Evolutionary conservation across 495 filamentous ascomycete genomes (phyloP).

Genomic region (Thermothielavioides terrestris): DNA sequence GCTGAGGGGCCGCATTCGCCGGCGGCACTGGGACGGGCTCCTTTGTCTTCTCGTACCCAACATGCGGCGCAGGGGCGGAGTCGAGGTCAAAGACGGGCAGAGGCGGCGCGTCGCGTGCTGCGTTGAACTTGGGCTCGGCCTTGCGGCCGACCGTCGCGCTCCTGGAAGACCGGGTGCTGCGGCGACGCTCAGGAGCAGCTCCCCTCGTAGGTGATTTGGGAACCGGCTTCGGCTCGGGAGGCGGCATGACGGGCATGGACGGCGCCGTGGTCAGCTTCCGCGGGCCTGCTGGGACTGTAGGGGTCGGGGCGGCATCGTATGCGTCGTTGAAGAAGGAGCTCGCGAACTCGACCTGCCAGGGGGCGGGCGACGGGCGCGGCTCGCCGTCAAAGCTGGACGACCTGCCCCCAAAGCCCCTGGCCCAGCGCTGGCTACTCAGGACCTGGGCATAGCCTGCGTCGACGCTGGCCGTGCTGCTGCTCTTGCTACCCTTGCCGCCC

Average conservation of each 20-base stretch:
- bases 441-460: conserved; percentile 54
- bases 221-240: conserved; percentile 28
- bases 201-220: conserved; percentile 20
- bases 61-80: conserved; percentile 44
- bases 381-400: conserved; percentile 74
- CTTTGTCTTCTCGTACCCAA: conserved; percentile 52
- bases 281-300: conserved; percentile 76
- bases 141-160: conserved; percentile 39
- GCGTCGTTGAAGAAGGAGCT: conserved; percentile 40
- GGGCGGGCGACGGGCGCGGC: conserved; percentile 17
- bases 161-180: conserved; percentile 56
- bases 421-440: conserved; percentile 48
- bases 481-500: conserved; percentile 63
- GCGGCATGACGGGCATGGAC: conserved; percentile 38
- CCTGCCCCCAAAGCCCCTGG: conserved; percentile 48
- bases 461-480: conserved; percentile 56
- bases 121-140: conserved; percentile 17
- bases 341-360: conserved; percentile 39
- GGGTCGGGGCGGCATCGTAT: conserved; percentile 81
- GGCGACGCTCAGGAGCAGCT: conserved; percentile 43
- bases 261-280: conserved; percentile 41
- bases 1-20: conserved; percentile 21
- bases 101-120: conserved; percentile 21
- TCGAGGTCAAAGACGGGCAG: conserved; percentile 30
- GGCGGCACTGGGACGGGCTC: conserved; percentile 31